Evolutionary conservation across 2,329 filamentous ascomycete species (phyloP), one percentile per base, ranked within the genome.

Genomic region (Cladophialophora yegresii): DNA sequence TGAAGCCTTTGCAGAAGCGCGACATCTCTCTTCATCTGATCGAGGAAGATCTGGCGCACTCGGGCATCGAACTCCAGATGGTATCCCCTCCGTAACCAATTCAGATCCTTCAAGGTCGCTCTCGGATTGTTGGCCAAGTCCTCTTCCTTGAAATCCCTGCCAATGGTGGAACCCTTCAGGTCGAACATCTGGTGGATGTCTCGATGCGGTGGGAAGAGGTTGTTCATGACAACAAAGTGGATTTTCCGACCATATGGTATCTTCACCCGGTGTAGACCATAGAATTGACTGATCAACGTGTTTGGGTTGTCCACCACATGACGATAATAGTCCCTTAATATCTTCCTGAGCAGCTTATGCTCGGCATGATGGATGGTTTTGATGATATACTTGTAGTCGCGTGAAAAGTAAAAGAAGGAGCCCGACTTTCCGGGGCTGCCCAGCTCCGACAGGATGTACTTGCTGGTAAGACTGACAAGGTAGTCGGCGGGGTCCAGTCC

Each of bases 331-430:
- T 98, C 91, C 74, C 89, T 91, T 30, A 83, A 74, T n/a, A 82
- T 81, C 71, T 75, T 80, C 61, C 79, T 76, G 23, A 82, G 71
- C 36, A 82, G 70, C 69, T 82, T 82, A 71, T 82, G 80, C 69
- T 99, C 95, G 71, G 87, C 87, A 73, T 98, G 95, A 76, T 99
- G 95, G 71, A 99, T 98, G 23, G 95, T 99, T 80, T 99, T 99
- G 85, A 99, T 99, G 79, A 99, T 99, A 80, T 99, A 99, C 79
- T 97, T 98, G 84, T 99, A 99, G 79, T 99, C 95, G 73, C 95
- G 86, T 54, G 95, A 98, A 80, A 98, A 99, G 82, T 99, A 99
- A 81, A 99, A 99, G 81, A 99, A 99, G 77, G 93, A 98, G 70
- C 95, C 95, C 77, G 93, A 97, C 82, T 99, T 99, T 65, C 95